phyloP scores from a whole-genome alignment of 805 yeast species.

The Metschnikowia proteae region DNA sequence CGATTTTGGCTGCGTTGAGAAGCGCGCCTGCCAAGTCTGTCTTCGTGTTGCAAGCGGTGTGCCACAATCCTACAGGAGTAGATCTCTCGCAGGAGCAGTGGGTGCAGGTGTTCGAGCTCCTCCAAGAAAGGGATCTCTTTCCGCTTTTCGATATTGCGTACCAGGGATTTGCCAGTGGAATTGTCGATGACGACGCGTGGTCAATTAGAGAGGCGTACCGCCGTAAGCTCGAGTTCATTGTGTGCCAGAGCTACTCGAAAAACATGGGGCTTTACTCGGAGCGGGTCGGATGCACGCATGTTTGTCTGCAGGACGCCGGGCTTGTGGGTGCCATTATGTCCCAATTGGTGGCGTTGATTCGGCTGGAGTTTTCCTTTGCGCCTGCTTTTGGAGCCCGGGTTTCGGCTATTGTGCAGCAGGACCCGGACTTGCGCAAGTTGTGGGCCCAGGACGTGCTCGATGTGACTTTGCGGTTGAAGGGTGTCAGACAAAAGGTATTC shows the following conservation, averaged over 20 bases:
- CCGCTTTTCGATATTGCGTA: conserved; percentile 40
- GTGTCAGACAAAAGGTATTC: conserved; percentile 28
- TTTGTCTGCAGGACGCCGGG: conserved; percentile 11
- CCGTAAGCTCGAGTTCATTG: conserved; percentile 23
- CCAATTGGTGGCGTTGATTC: conserved; percentile 30
- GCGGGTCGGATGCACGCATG: conserved; percentile 38
- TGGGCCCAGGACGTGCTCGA: conserved; percentile 38
- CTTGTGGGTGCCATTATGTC: conserved; percentile 18
- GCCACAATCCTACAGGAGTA: conserved; percentile 46
- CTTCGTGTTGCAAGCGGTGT: conserved; percentile 40
- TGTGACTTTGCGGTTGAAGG: conserved; percentile 30
- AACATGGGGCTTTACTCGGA: conserved; percentile 42
- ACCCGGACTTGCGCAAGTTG: conserved; percentile 19
- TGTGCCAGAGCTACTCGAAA: conserved; percentile 38
- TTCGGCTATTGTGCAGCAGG: conserved; percentile 30
- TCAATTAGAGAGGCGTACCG: conserved; percentile 33
- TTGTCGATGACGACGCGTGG: conserved; percentile 33
- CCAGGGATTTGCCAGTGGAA: conserved; percentile 39
- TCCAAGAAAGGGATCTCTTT: conserved; percentile 25
- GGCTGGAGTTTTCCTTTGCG: conserved; percentile 43
- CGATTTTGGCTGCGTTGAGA: conserved; percentile 25
- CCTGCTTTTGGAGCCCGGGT: conserved; percentile 47
- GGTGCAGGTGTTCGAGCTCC: conserved; percentile 26
- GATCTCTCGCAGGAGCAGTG: conserved; percentile 38
- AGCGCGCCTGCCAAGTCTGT: conserved; percentile 31